These are phyloP conservation scores for Ophiocordyceps sinensis DNA, from an alignment of 2,329 filamentous ascomycete genomes.

Conservation along the genomic window DNA sequence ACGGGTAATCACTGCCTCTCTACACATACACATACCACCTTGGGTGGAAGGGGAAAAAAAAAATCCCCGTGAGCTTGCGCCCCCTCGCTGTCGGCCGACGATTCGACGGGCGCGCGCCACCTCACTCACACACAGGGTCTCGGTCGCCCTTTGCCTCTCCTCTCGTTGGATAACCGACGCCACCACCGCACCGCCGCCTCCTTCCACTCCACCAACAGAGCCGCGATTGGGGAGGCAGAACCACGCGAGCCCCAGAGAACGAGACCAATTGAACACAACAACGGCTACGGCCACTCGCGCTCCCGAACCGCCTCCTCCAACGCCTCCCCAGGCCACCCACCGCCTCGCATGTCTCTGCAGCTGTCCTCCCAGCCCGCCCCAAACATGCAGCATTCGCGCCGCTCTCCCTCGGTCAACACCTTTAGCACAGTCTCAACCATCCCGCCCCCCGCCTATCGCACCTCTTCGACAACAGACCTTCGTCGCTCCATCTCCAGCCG, in stretches of 20 bases:
- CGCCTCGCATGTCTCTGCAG: conserved; percentile 1
- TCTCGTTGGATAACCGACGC: too few species aligned
- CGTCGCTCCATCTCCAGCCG: conserved; percentile 71
- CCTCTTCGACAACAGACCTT: conserved; percentile 40
- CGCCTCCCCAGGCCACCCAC: conserved; percentile 19
- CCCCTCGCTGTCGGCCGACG: too few species aligned
- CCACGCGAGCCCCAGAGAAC: conserved; percentile 15
- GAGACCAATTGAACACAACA: conserved; percentile 18
- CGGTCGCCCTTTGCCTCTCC: too few species aligned
- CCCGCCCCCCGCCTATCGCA: conserved; percentile 42
- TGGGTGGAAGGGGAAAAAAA: too few species aligned
- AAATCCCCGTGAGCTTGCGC: too few species aligned
- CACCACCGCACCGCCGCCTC: too few species aligned
- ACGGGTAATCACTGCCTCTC: too few species aligned
- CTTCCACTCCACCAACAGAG: too few species aligned
- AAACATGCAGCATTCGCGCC: conserved; percentile 21
- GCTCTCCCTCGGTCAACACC: conserved; percentile 52
- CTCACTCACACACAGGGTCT: too few species aligned
- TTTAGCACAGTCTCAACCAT: conserved; percentile 59
- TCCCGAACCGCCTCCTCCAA: conserved; percentile 43
- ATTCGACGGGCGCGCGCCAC: too few species aligned
- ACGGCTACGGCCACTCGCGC: conserved; percentile 36
- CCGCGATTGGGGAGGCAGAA: background rate
- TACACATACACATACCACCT: too few species aligned
- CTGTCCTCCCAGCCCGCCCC: conserved; percentile 1